Conservation (phyloP, 2,329 filamentous ascomycete species). For the Podosphaera xanthii region DNA sequence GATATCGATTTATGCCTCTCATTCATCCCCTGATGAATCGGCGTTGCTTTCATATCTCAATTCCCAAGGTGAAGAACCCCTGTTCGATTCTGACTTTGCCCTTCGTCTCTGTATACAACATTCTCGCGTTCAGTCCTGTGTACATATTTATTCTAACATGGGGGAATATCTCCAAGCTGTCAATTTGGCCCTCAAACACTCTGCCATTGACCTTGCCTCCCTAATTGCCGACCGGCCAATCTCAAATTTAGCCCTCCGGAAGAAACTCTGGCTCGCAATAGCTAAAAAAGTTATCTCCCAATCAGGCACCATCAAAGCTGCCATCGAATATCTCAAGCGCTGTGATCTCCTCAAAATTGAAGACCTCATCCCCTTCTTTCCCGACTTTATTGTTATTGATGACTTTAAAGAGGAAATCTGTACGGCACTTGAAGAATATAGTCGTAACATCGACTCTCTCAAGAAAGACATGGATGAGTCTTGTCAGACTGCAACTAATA, state of each 20-base stretch:
- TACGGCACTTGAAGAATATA: constrained; percentile 77
- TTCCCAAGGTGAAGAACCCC: constrained; percentile 64
- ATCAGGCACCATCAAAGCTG: constrained; percentile 69
- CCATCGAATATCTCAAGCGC: constrained; percentile 78
- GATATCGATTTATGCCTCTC: constrained; percentile 83
- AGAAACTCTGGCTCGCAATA: constrained; percentile 87
- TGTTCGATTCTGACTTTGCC: constrained; percentile 89
- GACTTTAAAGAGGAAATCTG: constrained; percentile 99
- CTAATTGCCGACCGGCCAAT: constrained; percentile 72
- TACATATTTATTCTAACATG: constrained; percentile 96
- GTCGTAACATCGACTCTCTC: constrained; percentile 65
- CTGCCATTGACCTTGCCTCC: constrained; percentile 73
- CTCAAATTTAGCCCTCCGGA: constrained; percentile 57
- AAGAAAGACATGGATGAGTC: constrained; percentile 93
- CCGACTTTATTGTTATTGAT: constrained; percentile 94
- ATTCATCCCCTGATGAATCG: constrained; percentile 61
- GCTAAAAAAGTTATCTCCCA: constrained; percentile 83
- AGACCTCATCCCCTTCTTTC: constrained; percentile 94
- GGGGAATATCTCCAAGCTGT: constrained; percentile 84
- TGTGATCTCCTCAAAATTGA: constrained; percentile 88
- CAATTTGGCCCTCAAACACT: constrained; percentile 71
- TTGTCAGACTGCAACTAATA: constrained; percentile 68
- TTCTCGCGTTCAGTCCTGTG: constrained; percentile 76
- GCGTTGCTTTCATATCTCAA: constrained; percentile 75
- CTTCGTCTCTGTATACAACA: constrained; percentile 88